A percentile compares a stretch with the other conserved stretches of the same genome.
These are phyloP conservation scores for Seiridium unicorne DNA, from an alignment of 2,329 filamentous ascomycete species.

Conservation along the genomic window DNA sequence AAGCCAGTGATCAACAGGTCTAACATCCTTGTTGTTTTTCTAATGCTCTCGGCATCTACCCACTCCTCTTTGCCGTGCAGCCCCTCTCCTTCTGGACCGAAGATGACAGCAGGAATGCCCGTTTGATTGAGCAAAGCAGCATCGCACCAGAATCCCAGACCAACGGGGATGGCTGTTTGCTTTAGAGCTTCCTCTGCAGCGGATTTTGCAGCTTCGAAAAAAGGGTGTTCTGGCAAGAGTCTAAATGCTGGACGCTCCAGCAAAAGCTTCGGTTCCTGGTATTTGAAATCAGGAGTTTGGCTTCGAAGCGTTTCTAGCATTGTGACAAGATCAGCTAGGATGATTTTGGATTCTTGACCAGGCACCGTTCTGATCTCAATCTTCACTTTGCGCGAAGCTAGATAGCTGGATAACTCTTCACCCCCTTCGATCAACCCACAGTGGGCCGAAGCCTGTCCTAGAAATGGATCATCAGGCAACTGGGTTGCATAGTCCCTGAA, in stretches of 20 bases:
- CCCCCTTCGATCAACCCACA: slow-evolving; percentile 42
- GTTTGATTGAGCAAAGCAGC: slow-evolving; percentile 42
- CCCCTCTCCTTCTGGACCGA: slow-evolving; percentile 45
- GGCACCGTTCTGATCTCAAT: slow-evolving; percentile 48
- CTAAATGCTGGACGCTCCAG: slow-evolving; percentile 41
- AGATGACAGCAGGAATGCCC: slow-evolving; percentile 45
- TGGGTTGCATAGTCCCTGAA: slow-evolving; percentile 29
- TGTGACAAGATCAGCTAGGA: slow-evolving; percentile 34
- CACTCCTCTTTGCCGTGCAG: slow-evolving; percentile 50
- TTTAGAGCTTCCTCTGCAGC: slow-evolving; percentile 11
- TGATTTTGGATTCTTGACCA: slow-evolving; percentile 35
- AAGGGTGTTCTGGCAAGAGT: slow-evolving; percentile 37
- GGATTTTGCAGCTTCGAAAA: slow-evolving; percentile 21
- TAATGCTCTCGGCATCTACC: slow-evolving; percentile 30
- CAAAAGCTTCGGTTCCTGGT: slow-evolving; percentile 35
- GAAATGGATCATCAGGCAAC: slow-evolving; percentile 32
- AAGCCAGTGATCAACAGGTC: neutral
- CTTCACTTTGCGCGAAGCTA: slow-evolving; percentile 43
- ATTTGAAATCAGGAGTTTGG: slow-evolving; percentile 33
- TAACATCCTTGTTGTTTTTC: neutral
- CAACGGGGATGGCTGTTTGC: slow-evolving; percentile 27
- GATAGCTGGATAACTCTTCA: slow-evolving; percentile 51
- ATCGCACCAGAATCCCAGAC: slow-evolving; percentile 47
- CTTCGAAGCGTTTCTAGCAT: slow-evolving; percentile 32
- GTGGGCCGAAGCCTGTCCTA: slow-evolving; percentile 41